Evolutionary conservation across 2,329 filamentous ascomycete species (phyloP).

Genomic region (Talaromyces sp.): DNA sequence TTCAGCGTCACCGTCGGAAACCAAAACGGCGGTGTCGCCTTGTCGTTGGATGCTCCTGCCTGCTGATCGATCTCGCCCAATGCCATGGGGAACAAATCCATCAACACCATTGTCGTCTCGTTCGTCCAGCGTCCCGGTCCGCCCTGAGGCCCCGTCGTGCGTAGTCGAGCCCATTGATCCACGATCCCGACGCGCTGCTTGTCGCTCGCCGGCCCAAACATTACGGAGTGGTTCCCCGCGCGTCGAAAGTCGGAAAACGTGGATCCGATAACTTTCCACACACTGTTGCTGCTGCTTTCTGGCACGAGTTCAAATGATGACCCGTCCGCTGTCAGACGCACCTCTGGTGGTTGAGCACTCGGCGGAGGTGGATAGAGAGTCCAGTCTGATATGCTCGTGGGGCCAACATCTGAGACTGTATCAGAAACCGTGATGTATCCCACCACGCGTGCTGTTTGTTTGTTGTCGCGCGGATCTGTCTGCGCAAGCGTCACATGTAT

Average conservation of each 20-base stretch:
- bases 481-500: conserved; percentile 57
- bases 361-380: conserved; percentile 43
- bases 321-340: conserved; percentile 15
- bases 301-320: not conserved
- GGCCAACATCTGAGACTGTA: conserved; percentile 54
- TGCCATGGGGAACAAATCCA: conserved; percentile 64
- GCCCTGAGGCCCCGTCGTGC: conserved; percentile 41
- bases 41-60: conserved; percentile 20
- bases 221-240: conserved; percentile 48
- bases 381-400: conserved; percentile 54
- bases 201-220: conserved; percentile 35
- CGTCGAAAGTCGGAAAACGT: conserved; percentile 37
- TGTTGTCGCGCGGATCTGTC: conserved; percentile 15
- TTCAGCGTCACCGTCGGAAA: conserved; percentile 73
- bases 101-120: conserved; percentile 59
- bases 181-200: conserved; percentile 25
- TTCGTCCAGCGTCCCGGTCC: conserved; percentile 54
- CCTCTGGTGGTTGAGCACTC: conserved; percentile 22
- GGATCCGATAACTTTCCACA: conserved; percentile 3
- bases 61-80: conserved; percentile 27
- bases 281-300: not conserved
- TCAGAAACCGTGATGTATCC: conserved; percentile 64
- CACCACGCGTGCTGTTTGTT: conserved; percentile 55
- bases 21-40: conserved; percentile 54
- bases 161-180: conserved; percentile 65